phyloP scores from a whole-genome alignment of 768 basidiomycete species.

The Candolleomyces eurysporus region DNA sequence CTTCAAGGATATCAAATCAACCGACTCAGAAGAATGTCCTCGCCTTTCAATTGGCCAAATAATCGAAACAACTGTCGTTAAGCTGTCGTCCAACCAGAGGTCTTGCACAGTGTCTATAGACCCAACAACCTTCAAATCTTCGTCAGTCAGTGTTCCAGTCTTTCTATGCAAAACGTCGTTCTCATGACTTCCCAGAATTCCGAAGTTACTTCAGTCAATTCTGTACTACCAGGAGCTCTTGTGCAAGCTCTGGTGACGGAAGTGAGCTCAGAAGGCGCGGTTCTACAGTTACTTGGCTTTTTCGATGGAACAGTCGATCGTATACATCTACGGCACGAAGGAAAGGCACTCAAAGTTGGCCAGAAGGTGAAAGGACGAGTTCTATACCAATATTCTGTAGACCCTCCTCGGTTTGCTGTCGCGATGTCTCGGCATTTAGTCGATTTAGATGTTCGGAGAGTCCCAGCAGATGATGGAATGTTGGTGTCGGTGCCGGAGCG shows the following conservation, averaged over 20 bases:
- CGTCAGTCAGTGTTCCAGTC: constrained; percentile 46
- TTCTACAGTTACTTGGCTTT: constrained; percentile 86
- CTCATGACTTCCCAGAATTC: constrained; percentile 46
- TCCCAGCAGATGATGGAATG: constrained; percentile 21
- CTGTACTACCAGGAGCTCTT: constrained; percentile 82
- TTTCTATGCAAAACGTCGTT: not conserved
- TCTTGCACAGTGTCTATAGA: constrained; percentile 70
- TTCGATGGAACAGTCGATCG: constrained; percentile 89
- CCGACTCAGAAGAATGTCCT: constrained; percentile 18
- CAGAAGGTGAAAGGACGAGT: constrained; percentile 83
- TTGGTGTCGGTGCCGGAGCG: constrained; percentile 43
- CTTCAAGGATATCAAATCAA: constrained; percentile 63
- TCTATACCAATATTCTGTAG: constrained; percentile 72
- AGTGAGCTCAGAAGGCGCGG: constrained; percentile 69
- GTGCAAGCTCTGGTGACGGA: constrained; percentile 83
- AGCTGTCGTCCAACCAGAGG: constrained; percentile 73
- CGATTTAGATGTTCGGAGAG: constrained; percentile 42
- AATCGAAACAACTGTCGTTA: constrained; percentile 62
- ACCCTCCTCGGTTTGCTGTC: constrained; percentile 83
- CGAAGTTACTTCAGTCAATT: constrained; percentile 76
- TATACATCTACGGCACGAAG: constrained; percentile 61
- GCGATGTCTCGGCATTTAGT: constrained; percentile 74
- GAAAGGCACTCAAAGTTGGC: constrained; percentile 56
- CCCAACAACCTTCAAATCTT: constrained; percentile 42
- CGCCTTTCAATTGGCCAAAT: constrained; percentile 63